Percentiles rank a stretch among this genome's conserved stretches.
These are phyloP conservation scores for Nigrospora osmanthi DNA, from an alignment of 2,329 filamentous ascomycete species.

Conservation along the genomic window DNA sequence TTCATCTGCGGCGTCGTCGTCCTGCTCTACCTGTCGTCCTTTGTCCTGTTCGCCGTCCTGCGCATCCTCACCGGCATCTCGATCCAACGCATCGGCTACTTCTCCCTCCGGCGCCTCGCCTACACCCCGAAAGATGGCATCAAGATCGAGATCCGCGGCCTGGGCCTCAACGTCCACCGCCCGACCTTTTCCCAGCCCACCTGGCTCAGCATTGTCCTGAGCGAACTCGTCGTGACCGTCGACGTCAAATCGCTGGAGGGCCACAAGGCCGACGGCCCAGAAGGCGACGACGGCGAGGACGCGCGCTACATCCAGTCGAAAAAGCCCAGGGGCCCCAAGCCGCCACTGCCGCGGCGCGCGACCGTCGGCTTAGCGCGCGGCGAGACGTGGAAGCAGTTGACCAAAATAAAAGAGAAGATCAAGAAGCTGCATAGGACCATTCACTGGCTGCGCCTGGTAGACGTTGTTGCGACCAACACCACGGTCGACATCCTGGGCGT, in stretches of 20 bases:
- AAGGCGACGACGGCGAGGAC: constrained; percentile 18
- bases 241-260: constrained; percentile 62
- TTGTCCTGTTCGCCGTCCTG: constrained; percentile 86
- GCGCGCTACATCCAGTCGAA: constrained; percentile 7
- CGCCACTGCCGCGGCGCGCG: constrained; percentile 18
- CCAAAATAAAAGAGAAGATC: constrained; percentile 71
- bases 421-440: constrained; percentile 83
- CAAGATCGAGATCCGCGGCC: constrained; percentile 78
- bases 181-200: constrained; percentile 97
- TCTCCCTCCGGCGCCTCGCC: constrained; percentile 82
- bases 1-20: constrained; percentile 82
- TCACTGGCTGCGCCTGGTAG: constrained; percentile 81
- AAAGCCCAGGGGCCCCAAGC: constrained; percentile 14
- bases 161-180: constrained; percentile 82
- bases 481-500: constrained; percentile 71
- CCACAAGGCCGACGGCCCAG: constrained; percentile 26
- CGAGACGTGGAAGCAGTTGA: constrained; percentile 75
- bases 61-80: constrained; percentile 91
- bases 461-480: constrained; percentile 77
- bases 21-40: constrained; percentile 82
- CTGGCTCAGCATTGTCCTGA: constrained; percentile 86
- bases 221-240: constrained; percentile 76
- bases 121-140: constrained; percentile 86
- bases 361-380: constrained; percentile 39
- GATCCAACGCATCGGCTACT: constrained; percentile 89